Base-by-base conservation (phyloP, 208 protist species). In the Acanthamoeba rhysodes region DNA sequence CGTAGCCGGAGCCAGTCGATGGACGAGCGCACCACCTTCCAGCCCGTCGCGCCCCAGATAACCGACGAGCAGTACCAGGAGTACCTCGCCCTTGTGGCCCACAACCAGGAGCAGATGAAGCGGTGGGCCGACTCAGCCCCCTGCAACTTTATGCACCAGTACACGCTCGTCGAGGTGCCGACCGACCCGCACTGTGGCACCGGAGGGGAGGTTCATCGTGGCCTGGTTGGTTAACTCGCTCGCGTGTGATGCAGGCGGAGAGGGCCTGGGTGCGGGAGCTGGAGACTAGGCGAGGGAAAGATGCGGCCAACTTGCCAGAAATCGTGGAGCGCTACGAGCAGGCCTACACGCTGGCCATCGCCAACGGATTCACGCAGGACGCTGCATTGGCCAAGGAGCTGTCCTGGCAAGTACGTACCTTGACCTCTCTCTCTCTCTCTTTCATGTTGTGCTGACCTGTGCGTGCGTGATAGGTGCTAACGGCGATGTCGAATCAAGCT, bases 381-480 rank as follows among this genome's bases (percentile, higher is more conserved):
- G 87, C 87, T 1, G 87, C 87, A 10, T 32, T 93, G 34, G 87
- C 87, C 41, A 93, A 93, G 87, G 87, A 93, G 66, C 87, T 93
- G 4, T 72, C 62, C 7, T 88, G 80, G 80, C 80, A 88, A 50
- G 53, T 57, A 9, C 16, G 41, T 1, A 45, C 41, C n/a, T n/a
- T n/a, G n/a, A n/a, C n/a, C n/a, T n/a, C n/a, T n/a, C n/a, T n/a
- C n/a, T n/a, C n/a, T n/a, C n/a, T n/a, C 12, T 55, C 8, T 55
- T 4, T 55, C 12, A 12, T 55, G 50, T 55, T 55, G 50, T 55
- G 50, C 12, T 55, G 50, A 16, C 8, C 12, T 55, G 50, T 55
- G 50, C 12, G n/a, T n/a, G n/a, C n/a, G 16, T 9, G 16, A 57
- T 20, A 57, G 53, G 80, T 88, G 22, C 50, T 88, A 5, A 12